Base-by-base conservation (phyloP, 2,329 filamentous ascomycete genomes). In the Diaporthe batatas region DNA sequence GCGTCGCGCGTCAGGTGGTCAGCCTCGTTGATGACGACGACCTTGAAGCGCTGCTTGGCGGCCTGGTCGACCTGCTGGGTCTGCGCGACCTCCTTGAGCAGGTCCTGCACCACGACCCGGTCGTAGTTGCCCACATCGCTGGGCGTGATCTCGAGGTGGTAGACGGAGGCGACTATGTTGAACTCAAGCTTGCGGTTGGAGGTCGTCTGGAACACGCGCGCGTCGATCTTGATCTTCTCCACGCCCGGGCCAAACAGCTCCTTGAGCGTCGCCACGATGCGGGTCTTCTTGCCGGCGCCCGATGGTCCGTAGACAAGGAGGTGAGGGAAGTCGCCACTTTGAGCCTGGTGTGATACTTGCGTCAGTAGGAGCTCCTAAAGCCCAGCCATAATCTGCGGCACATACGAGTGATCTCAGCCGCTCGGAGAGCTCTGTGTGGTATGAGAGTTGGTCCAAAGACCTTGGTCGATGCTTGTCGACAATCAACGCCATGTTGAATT, bases 211-310 rank as follows among this genome's bases (percentile, higher is more conserved):
- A 99, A 99, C 73, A 98, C 93, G 76, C 96, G 93, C 16, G 95
- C 94, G 81, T 99, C 96, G 84, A 99, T 98, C 86, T 98, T 98
- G 88, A 99, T 99, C 88, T 98, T 98, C 81, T 99, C 97, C n/a
- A 98, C 96, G 55, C 96, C 96, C 0, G 96, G 92, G 0, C 96
- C 96, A 82, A 96, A 99, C 10, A 99, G 89, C 80, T 98, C 96
- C 82, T 98, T 97, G 4, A 99, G 86, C 0, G 96, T 98, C 21
- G 96, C 95, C 23, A 98, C 94, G 77, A 98, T 97, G 55, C 96
- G 92, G 1, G 96, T 99, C 84, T 99, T 99, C 83, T 99, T 99
- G 77, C 96, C 96, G 6, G 96, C 96, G 44, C 96, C 96, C 0
- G 96, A 98, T 0, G 96, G 96, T 0, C 96, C 96, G 81, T 98